Conservation (phyloP, 805 yeast species). For the Suhomyces xylopsoci region DNA sequence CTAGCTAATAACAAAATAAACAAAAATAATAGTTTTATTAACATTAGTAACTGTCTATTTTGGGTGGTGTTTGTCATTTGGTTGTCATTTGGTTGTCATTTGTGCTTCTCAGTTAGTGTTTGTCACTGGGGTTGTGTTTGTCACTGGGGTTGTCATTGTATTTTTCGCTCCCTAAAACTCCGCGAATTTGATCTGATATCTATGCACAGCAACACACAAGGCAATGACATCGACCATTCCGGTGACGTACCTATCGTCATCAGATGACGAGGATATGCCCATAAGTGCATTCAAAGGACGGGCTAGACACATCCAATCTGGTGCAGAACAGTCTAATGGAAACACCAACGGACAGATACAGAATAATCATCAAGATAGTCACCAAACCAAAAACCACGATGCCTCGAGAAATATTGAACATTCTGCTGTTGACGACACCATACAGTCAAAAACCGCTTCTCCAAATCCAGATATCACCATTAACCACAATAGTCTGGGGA, state of each 20-base stretch:
- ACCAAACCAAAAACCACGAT: background rate
- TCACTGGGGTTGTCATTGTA: no score
- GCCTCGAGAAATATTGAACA: background rate
- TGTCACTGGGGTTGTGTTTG: no score
- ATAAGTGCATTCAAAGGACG: no score
- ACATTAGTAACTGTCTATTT: no score
- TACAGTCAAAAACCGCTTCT: background rate
- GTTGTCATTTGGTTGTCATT: no score
- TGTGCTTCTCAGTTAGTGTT: no score
- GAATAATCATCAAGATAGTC: background rate
- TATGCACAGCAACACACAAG: background rate
- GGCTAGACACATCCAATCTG: no score
- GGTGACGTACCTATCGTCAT: constrained; percentile 2
- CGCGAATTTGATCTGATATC: background rate
- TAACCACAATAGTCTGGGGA: no score
- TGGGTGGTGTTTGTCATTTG: no score
- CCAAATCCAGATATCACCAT: background rate
- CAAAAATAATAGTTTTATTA: no score
- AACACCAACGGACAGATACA: background rate
- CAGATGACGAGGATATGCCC: constrained; percentile 2
- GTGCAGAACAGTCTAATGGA: background rate
- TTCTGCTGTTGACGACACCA: background rate
- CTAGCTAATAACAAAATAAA: no score
- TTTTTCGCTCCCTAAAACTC: background rate
- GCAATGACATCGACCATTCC: background rate